A percentile compares a stretch with the other conserved stretches of the same genome.
Conservation (phyloP, 805 yeast species). For the Scheffersomyces coipomensis region DNA sequence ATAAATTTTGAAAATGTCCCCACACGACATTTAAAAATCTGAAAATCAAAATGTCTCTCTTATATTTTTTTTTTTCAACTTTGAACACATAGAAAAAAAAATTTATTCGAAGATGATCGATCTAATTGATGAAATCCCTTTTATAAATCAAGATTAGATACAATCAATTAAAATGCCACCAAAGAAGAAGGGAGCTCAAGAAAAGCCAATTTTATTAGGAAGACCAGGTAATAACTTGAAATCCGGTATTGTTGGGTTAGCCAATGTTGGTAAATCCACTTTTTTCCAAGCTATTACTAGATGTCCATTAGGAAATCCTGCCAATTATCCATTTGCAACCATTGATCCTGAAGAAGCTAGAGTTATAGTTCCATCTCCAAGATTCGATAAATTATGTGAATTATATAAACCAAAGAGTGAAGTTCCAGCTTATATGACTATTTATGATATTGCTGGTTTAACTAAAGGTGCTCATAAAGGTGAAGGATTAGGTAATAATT, state of each 20-base stretch:
- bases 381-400: constrained; percentile 74
- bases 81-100: too few species aligned
- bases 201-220: constrained; percentile 74
- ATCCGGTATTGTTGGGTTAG: constrained; percentile 90
- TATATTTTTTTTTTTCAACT: too few species aligned
- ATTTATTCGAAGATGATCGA: too few species aligned
- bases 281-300: constrained; percentile 96
- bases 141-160: too few species aligned
- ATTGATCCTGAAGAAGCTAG: constrained; percentile 98
- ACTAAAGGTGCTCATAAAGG: constrained; percentile 96
- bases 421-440: constrained; percentile 90
- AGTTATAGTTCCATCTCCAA: constrained; percentile 87
- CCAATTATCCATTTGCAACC: constrained; percentile 97
- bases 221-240: constrained; percentile 59
- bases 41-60: too few species aligned
- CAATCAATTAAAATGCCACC: constrained; percentile 81
- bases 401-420: constrained; percentile 79
- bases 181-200: constrained; percentile 62
- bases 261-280: constrained; percentile 94
- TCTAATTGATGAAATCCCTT: too few species aligned
- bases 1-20: too few species aligned
- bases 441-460: constrained; percentile 96
- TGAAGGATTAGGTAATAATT: constrained; percentile 97
- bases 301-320: constrained; percentile 93
- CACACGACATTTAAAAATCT: too few species aligned